Percentiles rank a stretch among this genome's conserved stretches.
These are phyloP conservation scores for Scutellaria minor DNA, from an alignment of 257 asterid genomes.

Conservation along the genomic window DNA sequence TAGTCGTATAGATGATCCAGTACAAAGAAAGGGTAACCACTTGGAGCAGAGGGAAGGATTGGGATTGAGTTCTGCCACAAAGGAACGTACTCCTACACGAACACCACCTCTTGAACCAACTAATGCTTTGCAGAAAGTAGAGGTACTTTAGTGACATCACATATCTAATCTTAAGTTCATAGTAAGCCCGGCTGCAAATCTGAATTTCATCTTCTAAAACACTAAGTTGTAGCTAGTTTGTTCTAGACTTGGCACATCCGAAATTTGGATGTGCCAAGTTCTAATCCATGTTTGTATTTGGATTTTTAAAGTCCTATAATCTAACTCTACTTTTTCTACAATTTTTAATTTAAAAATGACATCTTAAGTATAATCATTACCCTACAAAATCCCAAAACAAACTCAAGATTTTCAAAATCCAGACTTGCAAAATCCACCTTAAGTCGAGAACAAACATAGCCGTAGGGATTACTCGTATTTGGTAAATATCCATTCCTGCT, in stretches of 20 bases:
- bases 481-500: background rate
- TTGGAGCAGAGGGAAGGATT: slow-evolving; percentile 88
- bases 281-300: no score
- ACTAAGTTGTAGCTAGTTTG: background rate
- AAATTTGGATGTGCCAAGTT: no score
- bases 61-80: slow-evolving; percentile 73
- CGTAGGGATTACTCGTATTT: background rate
- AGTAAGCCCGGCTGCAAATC: background rate
- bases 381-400: no score
- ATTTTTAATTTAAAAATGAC: no score
- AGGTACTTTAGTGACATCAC: slow-evolving; percentile 57
- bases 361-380: no score
- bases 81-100: slow-evolving; percentile 49
- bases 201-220: slow-evolving; percentile 3
- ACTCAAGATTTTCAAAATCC: no score
- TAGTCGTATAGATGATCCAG: slow-evolving; percentile 65
- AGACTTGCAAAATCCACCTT: no score
- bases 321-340: no score
- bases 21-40: slow-evolving; percentile 71
- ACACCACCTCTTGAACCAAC: slow-evolving; percentile 69
- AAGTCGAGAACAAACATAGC: no score
- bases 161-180: slow-evolving; percentile 17
- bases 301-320: no score
- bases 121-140: slow-evolving; percentile 80
- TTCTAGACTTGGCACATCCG: no score